Conservation (phyloP, 345 rosid genomes). For the Hypericum perforatum region DNA sequence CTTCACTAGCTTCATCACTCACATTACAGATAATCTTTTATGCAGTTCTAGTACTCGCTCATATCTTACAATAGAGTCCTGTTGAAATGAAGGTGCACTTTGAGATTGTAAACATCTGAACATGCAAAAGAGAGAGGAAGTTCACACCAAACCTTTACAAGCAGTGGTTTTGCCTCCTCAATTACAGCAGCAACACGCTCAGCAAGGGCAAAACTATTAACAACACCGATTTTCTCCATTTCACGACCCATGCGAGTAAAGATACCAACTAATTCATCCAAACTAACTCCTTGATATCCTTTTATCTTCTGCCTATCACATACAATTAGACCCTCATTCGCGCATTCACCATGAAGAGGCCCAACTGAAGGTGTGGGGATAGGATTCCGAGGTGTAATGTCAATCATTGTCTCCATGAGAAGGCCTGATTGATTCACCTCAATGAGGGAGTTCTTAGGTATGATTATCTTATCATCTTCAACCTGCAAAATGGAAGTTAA, state of each 20-base stretch:
- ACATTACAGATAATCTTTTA: too few species aligned
- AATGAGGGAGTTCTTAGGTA: conserved; percentile 75
- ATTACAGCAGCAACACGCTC: conserved; percentile 72
- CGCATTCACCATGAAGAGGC: conserved; percentile 71
- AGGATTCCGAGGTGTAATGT: conserved; percentile 80
- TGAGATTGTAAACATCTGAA: too few species aligned
- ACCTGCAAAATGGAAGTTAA: conserved; percentile 33
- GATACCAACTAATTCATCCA: conserved; percentile 86
- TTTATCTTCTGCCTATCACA: conserved; percentile 86
- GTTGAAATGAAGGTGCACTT: too few species aligned
- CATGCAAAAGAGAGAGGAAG: conserved; percentile 4
- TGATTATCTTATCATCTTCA: conserved; percentile 88
- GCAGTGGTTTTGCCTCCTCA: conserved; percentile 84
- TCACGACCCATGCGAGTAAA: conserved; percentile 84
- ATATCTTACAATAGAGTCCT: too few species aligned
- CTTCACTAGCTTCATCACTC: too few species aligned
- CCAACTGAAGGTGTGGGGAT: conserved; percentile 74
- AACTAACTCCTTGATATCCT: conserved; percentile 85
- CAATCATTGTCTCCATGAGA: conserved; percentile 90
- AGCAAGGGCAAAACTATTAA: conserved; percentile 51
- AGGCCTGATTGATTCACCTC: conserved; percentile 99
- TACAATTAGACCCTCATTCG: conserved; percentile 72
- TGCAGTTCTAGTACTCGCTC: too few species aligned
- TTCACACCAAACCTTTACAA: conserved; percentile 57
- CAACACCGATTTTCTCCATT: conserved; percentile 72